Percentiles rank a stretch among this genome's conserved stretches.
phyloP scores from a whole-genome alignment of 2,329 filamentous ascomycete species.

The Neoarthrinium moseri region DNA sequence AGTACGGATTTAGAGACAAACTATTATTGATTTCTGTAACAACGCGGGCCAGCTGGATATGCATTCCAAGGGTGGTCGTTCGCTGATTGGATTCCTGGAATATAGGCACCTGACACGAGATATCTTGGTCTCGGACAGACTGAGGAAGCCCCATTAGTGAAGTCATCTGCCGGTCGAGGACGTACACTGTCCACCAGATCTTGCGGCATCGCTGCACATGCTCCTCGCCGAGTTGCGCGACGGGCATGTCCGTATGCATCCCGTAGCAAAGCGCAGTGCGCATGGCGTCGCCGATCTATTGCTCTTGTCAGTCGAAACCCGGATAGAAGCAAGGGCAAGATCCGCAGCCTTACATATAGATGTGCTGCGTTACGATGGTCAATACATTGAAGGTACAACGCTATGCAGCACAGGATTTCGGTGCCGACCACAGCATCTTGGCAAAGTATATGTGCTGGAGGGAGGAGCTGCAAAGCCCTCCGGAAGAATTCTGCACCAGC shows the following conservation, averaged over 20 bases:
- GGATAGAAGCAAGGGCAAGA: no score
- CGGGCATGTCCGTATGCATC: conserved; percentile 51
- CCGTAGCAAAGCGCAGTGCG: conserved; percentile 47
- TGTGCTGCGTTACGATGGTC: conserved; percentile 46
- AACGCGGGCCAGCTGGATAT: conserved; percentile 26
- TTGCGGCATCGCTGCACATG: conserved; percentile 45
- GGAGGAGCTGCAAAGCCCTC: conserved; percentile 41
- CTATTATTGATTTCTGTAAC: conserved; percentile 31
- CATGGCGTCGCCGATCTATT: conserved; percentile 49
- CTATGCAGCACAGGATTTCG: conserved; percentile 50
- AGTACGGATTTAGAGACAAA: conserved; percentile 1
- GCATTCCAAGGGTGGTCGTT: conserved; percentile 29
- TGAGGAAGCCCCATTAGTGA: conserved; percentile 51
- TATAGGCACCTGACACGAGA: conserved; percentile 37
- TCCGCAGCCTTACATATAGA: conserved; percentile 34
- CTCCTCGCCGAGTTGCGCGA: conserved; percentile 35
- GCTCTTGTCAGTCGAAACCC: neutral
- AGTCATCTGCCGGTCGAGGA: conserved; percentile 53
- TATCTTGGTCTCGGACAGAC: conserved; percentile 48
- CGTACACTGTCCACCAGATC: conserved; percentile 54
- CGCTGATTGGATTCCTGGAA: conserved; percentile 25
- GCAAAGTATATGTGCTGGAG: conserved; percentile 37
- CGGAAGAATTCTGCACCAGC: conserved; percentile 46
- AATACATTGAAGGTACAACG: conserved; percentile 51
- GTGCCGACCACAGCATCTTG: conserved; percentile 42